Evolutionary conservation across 2,329 filamentous ascomycete species (phyloP).

Genomic region (Hymenoscyphus fructigenus): DNA sequence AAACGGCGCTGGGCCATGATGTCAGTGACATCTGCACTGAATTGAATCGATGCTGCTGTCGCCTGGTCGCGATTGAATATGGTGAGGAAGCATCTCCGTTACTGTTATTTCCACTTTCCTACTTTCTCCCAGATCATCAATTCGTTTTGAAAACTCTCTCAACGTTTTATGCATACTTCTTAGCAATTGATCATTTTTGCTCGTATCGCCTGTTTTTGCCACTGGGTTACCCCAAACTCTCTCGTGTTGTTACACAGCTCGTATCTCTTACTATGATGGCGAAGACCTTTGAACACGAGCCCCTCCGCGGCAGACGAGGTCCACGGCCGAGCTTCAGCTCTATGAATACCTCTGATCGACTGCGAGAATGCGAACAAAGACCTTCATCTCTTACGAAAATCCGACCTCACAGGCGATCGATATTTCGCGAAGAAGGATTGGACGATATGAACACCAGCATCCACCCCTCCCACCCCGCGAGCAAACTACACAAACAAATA

Average conservation of each 20-base stretch:
- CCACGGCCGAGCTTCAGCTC: conserved; percentile 27
- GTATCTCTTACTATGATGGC: conserved; percentile 1
- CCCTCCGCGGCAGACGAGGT: conserved; percentile 20
- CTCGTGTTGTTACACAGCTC: neutral
- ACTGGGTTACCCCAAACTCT: neutral
- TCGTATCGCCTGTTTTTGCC: neutral
- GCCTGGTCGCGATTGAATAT: neutral
- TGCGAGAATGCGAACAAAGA: conserved; percentile 24
- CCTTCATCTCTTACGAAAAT: conserved; percentile 17
- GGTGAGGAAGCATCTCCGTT: neutral
- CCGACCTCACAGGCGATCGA: conserved; percentile 19
- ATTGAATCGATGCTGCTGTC: neutral
- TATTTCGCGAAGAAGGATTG: conserved; percentile 33
- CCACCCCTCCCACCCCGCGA: conserved; percentile 16
- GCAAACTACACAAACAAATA: conserved; percentile 14
- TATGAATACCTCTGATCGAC: conserved; percentile 25
- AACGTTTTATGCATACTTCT: neutral
- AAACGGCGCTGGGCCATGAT: neutral
- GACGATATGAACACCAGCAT: conserved; percentile 29
- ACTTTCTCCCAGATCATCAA: neutral
- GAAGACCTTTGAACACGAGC: conserved; percentile 15
- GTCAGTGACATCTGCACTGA: neutral
- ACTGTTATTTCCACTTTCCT: neutral
- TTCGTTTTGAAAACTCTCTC: neutral
- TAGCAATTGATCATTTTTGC: neutral